A percentile compares a stretch with the other conserved stretches of the same genome.
These are phyloP conservation scores for Fusarium pilosicola DNA, from an alignment of 2,329 filamentous ascomycete species.

Conservation along the genomic window DNA sequence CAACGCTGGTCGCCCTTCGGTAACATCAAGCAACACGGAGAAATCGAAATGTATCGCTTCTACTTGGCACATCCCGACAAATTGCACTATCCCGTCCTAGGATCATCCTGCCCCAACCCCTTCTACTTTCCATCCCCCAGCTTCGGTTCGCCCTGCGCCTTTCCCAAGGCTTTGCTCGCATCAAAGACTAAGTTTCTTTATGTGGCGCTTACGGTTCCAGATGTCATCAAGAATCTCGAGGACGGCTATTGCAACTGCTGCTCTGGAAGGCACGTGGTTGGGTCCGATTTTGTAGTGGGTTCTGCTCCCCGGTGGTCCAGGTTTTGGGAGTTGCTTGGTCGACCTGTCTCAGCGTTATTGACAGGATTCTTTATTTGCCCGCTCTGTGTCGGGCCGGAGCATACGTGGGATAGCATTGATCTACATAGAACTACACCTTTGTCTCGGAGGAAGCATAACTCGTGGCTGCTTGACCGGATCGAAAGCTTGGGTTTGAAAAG, in stretches of 20 bases:
- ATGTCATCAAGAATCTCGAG: constrained; percentile 1
- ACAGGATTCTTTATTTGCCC: neutral
- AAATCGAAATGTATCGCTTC: neutral
- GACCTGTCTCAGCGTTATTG: neutral
- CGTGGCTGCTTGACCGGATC: neutral
- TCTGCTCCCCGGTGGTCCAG: no score
- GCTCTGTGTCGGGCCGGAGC: neutral
- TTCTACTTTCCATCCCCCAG: neutral
- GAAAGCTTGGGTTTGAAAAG: neutral
- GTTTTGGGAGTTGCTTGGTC: neutral
- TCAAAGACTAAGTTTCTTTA: neutral
- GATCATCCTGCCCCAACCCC: neutral
- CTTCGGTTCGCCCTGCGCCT: neutral
- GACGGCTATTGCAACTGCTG: neutral
- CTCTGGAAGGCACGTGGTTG: rapidly evolving
- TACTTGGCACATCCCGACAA: neutral
- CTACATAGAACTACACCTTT: neutral
- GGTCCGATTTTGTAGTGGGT: neutral
- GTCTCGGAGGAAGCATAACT: neutral
- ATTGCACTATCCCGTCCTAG: neutral
- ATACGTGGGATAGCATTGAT: neutral
- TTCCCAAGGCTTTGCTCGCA: neutral
- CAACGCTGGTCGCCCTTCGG: neutral
- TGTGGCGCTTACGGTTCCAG: neutral
- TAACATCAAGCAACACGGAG: rapidly evolving